These are phyloP conservation scores for Diaporthe batatas DNA, from an alignment of 2,329 filamentous ascomycete species.

Conservation along the genomic window DNA sequence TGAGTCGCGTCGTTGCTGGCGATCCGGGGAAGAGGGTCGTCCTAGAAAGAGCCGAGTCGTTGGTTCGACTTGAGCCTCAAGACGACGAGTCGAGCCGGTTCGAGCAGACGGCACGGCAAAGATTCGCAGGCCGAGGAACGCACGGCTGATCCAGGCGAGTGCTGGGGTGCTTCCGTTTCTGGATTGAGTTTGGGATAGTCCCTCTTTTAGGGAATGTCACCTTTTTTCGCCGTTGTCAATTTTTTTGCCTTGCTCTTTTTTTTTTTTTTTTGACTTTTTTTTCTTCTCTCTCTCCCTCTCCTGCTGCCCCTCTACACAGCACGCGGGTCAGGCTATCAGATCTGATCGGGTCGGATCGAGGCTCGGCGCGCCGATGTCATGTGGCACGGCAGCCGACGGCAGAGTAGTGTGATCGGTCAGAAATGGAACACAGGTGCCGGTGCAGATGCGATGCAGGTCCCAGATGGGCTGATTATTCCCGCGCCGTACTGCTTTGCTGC, in stretches of 20 bases:
- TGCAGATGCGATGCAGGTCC: slow-evolving; percentile 21
- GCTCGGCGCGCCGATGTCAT: slow-evolving; percentile 36
- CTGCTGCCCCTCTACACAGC: neutral
- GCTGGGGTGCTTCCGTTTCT: slow-evolving; percentile 37
- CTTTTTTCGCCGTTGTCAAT: neutral
- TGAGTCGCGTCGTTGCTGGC: slow-evolving; percentile 36
- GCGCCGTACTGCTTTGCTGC: neutral
- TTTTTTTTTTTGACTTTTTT: neutral
- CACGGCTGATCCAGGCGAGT: slow-evolving; percentile 26
- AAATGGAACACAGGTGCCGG: neutral
- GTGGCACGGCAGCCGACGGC: slow-evolving; percentile 34
- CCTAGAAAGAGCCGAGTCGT: slow-evolving; percentile 14
- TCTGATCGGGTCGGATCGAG: slow-evolving; percentile 34
- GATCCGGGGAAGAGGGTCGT: slow-evolving; percentile 36
- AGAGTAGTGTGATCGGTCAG: slow-evolving; percentile 23
- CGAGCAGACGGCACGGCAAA: slow-evolving; percentile 6
- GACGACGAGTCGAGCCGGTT: slow-evolving; percentile 29
- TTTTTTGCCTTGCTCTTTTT: neutral
- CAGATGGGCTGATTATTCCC: slow-evolving; percentile 25
- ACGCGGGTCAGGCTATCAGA: slow-evolving; percentile 2
- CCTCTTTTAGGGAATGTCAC: neutral
- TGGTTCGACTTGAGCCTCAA: slow-evolving; percentile 27
- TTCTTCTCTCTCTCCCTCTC: neutral
- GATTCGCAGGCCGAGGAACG: neutral
- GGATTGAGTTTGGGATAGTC: slow-evolving; percentile 30